Percentiles rank a stretch among this genome's conserved stretches.
Evolutionary conservation across 2,329 filamentous ascomycete species (phyloP).

Genomic region (Scorias spongiosa): DNA sequence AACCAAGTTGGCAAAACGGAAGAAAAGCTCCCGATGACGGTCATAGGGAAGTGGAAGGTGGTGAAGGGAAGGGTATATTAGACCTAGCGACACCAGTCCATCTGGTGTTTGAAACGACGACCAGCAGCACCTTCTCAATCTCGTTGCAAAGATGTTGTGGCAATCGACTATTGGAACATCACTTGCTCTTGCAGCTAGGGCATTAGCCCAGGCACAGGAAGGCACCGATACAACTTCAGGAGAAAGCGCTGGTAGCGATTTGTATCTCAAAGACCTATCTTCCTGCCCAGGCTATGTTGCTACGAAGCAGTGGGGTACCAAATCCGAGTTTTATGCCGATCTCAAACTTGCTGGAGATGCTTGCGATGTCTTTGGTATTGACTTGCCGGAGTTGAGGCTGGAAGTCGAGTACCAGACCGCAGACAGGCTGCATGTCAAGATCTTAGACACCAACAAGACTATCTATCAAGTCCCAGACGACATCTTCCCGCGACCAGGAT

Average conservation of each 20-base stretch:
- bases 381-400: conserved; percentile 38
- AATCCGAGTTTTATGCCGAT: conserved; percentile 46
- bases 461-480: conserved; percentile 58
- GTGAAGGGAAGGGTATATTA: not conserved
- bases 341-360: conserved; percentile 49
- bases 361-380: conserved; percentile 42
- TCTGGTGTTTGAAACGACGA: not conserved
- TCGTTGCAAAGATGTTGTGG: not conserved
- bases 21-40: not conserved
- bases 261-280: conserved; percentile 5
- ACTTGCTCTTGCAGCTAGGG: not conserved
- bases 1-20: not conserved
- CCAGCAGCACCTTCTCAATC: not conserved
- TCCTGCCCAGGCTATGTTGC: conserved; percentile 50
- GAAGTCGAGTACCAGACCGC: conserved; percentile 42
- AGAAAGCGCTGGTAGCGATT: conserved; percentile 2
- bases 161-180: not conserved
- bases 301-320: conserved; percentile 37
- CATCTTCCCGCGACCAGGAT: conserved; percentile 45
- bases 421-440: conserved; percentile 52
- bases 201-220: not conserved
- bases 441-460: conserved; percentile 48
- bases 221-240: not conserved
- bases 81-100: not conserved
- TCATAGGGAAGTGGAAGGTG: not conserved